A percentile compares a stretch with the other conserved stretches of the same genome.
phyloP scores from a whole-genome alignment of 2,329 filamentous ascomycete genomes.

The Blastomyces silverae region DNA sequence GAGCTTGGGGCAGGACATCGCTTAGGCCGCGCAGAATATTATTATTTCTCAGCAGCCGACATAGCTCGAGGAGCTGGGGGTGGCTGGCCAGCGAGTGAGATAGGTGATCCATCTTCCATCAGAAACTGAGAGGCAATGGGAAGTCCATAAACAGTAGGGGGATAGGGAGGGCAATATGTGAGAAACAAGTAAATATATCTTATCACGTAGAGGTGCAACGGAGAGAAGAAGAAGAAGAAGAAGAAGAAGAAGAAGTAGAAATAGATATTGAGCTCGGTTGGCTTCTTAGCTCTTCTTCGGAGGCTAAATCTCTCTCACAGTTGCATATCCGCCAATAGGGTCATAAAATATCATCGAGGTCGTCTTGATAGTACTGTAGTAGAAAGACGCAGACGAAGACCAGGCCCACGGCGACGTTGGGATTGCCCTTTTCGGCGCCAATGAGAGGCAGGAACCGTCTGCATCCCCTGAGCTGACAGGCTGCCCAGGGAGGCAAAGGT shows the following conservation, averaged over 20 bases:
- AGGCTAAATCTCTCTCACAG: not conserved
- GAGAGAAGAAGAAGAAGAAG: too few relatives aligned
- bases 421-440: too few relatives aligned
- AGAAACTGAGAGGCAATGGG: not conserved
- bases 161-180: not conserved
- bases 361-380: too few relatives aligned
- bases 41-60: conserved; percentile 7
- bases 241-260: not conserved
- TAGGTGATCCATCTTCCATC: not conserved
- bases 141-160: not conserved
- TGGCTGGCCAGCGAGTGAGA: not conserved
- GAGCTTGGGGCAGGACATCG: not conserved
- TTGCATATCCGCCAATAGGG: too few relatives aligned
- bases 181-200: not conserved
- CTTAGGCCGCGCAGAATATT: not conserved
- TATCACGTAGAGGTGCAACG: too few relatives aligned
- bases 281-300: too few relatives aligned
- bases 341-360: not conserved
- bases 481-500: too few relatives aligned
- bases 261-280: not conserved
- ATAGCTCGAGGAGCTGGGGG: conserved; percentile 7
- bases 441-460: too few relatives aligned
- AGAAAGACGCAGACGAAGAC: too few relatives aligned
- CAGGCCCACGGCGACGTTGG: too few relatives aligned
- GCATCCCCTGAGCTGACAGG: too few relatives aligned